Evolutionary conservation across 768 basidiomycete genomes (phyloP).

Genomic region (Boletellus sp.): DNA sequence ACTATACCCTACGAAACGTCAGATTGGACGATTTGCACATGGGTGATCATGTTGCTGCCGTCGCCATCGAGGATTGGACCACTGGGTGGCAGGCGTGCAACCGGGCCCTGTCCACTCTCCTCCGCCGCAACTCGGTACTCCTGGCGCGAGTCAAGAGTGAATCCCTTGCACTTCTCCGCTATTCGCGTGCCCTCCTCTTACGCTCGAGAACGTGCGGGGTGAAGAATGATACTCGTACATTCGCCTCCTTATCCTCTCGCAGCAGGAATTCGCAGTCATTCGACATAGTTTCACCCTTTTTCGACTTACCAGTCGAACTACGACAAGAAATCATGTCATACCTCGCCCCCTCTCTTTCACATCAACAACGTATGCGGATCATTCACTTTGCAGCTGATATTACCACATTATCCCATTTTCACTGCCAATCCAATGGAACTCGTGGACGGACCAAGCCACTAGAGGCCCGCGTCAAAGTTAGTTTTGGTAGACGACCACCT

Average conservation of each 20-base stretch:
- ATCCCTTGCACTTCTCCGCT: constrained; percentile 48
- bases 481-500: constrained; percentile 6
- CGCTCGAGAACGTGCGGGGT: constrained; percentile 20
- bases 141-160: constrained; percentile 40
- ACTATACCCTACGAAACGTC: constrained; percentile 45
- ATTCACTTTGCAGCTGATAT: constrained; percentile 46
- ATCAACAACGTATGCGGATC: constrained; percentile 51
- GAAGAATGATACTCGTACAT: not conserved
- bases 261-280: constrained; percentile 6
- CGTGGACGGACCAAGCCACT: constrained; percentile 2
- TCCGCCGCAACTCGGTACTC: constrained; percentile 43
- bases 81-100: constrained; percentile 32
- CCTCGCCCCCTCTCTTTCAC: constrained; percentile 54
- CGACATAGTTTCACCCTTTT: constrained; percentile 29
- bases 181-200: constrained; percentile 50
- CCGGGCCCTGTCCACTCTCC: constrained; percentile 29
- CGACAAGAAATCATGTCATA: constrained; percentile 55
- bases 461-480: constrained; percentile 2
- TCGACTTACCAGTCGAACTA: constrained; percentile 52
- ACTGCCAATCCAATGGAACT: constrained; percentile 18
- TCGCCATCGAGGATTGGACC: constrained; percentile 21
- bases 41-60: constrained; percentile 26
- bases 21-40: constrained; percentile 47
- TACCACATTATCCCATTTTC: constrained; percentile 41
- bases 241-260: constrained; percentile 3